Base-by-base conservation (phyloP, 371 early-diverging fungal species). In the Fennellomyces sp. region DNA sequence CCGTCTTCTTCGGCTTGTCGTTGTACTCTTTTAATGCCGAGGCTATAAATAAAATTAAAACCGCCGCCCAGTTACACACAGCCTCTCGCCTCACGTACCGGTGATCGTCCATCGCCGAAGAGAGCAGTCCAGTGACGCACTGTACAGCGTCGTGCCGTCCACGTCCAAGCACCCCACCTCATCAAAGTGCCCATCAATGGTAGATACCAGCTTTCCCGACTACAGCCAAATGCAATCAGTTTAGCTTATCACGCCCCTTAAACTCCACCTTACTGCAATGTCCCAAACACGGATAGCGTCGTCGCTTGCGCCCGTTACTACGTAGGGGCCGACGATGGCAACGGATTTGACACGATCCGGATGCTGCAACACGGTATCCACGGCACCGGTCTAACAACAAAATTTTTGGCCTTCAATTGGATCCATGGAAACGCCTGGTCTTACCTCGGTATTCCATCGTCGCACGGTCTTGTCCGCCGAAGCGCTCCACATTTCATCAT, bases 211-310 rank as follows among this genome's bases (percentile, higher is more conserved):
- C 38, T 92, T 80, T 47, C 90, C 92, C 10, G 88, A 86, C 91
- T 93, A 72, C 39, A 26, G 28, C n/a, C 29, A 33, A 58, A 26
- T 25, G 28, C 23, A 7, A 52, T 19, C 17, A 28, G 39, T 55
- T 12, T 31, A 19, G 8, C 23, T 13, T 41, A 64, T 35, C 19
- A 6, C 17, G n/a, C 33, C 10, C 2, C 19, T 30, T 5, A 33
- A n/a, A 72, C 83, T n/a, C n/a, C n/a, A n/a, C n/a, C n/a, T 72
- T 86, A 92, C 94, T 29, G 88, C 88, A 63, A 89, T 74, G 58
- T 93, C 89, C 88, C 90, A 94, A 3, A 93, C 81, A 21, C 91
- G 86, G 25, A 95, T 82, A 21, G 79, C 77, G 69, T 94, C 94
- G 69, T 95, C 93, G 19, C 95, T 83, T 15, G 85, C 75, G 6